A percentile compares a stretch with the other conserved stretches of the same genome.
Conservation (phyloP, 768 basidiomycete species). For the Lentinula edodes region DNA sequence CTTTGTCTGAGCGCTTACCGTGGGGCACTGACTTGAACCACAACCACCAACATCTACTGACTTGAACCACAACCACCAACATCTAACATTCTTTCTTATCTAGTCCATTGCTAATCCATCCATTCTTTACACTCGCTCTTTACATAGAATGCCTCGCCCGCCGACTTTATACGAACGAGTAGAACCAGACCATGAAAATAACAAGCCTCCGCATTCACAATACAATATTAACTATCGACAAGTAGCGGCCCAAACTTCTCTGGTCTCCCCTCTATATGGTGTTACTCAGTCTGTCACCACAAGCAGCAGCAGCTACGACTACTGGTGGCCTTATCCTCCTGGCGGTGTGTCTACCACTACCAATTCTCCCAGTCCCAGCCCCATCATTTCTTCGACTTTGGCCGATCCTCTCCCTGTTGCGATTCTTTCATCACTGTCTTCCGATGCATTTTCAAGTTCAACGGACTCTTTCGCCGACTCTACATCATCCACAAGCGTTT, state of each 20-base stretch:
- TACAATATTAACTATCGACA: conserved; percentile 7
- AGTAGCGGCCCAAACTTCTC: neutral
- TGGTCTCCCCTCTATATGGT: neutral
- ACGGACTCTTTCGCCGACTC: neutral
- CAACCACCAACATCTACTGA: neutral
- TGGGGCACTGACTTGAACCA: neutral
- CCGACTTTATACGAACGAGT: neutral
- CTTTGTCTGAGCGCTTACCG: neutral
- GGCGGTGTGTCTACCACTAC: conserved; percentile 15
- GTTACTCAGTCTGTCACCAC: neutral
- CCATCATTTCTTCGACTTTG: neutral
- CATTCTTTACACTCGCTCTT: neutral
- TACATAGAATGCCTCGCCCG: neutral
- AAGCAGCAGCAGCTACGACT: conserved; percentile 6
- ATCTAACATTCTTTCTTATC: neutral
- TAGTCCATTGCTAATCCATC: conserved; percentile 2
- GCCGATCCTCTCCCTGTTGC: neutral
- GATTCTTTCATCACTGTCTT: neutral
- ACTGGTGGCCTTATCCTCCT: conserved; percentile 34
- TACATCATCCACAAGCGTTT: conserved; percentile 5
- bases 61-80: neutral
- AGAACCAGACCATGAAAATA: neutral
- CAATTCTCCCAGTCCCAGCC: neutral
- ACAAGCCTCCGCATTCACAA: neutral
- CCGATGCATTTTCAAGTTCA: conserved; percentile 5